phyloP scores from a whole-genome alignment of 176 grass and related monocot species.

The Musa schizocarpa region DNA sequence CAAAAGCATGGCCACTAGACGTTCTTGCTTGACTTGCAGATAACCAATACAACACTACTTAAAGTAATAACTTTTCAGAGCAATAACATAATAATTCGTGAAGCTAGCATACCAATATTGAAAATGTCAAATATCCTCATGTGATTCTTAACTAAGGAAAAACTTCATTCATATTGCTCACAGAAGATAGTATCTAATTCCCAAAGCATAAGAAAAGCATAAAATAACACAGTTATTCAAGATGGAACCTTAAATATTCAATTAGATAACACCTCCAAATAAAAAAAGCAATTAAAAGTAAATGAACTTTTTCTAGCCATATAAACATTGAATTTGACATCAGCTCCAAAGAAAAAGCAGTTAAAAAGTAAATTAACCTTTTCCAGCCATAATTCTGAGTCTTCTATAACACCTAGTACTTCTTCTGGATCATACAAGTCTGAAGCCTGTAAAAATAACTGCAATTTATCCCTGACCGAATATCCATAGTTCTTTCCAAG shows the following conservation, averaged over 20 bases:
- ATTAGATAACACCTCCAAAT: not conserved
- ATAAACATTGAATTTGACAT: conserved; percentile 24
- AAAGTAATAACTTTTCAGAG: not conserved
- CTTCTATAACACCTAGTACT: conserved; percentile 78
- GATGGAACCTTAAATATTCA: conserved; percentile 17
- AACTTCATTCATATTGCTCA: not conserved
- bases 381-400: conserved; percentile 95
- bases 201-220: too few relatives aligned
- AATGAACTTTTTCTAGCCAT: conserved; percentile 86
- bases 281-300: not conserved
- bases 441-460: conserved; percentile 91
- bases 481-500: conserved; percentile 14
- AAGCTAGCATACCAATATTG: not conserved
- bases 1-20: too few relatives aligned
- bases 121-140: not conserved
- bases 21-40: not conserved
- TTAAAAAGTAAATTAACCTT: conserved; percentile 40
- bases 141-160: not conserved
- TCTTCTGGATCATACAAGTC: conserved; percentile 96
- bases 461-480: conserved; percentile 69
- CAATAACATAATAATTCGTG: not conserved
- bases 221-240: too few relatives aligned
- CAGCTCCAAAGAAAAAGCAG: not conserved
- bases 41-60: not conserved
- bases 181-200: too few relatives aligned